Percentiles rank a stretch among this genome's conserved stretches.
phyloP scores from a whole-genome alignment of 202 grass and related monocot genomes.

The Zoysia matrella region DNA sequence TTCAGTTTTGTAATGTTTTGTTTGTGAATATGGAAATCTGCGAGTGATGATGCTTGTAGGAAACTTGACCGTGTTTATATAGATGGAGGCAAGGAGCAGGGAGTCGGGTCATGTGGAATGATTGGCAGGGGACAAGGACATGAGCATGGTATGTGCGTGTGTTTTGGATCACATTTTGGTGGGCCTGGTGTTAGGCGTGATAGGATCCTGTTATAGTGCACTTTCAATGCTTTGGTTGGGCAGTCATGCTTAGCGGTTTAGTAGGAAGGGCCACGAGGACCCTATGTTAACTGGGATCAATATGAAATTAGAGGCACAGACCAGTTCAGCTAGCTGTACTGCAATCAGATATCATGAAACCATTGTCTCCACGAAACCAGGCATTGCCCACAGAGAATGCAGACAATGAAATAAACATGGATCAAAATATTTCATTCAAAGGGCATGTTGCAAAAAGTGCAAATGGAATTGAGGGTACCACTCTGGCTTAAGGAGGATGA shows the following conservation, averaged over 20 bases:
- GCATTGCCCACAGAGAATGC: too few species aligned
- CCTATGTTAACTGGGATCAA: not conserved
- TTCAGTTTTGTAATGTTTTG: slow-evolving; percentile 4
- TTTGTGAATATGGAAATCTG: not conserved
- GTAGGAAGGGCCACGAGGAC: not conserved
- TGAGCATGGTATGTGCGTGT: slow-evolving; percentile 1
- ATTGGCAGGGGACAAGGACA: slow-evolving; percentile 33
- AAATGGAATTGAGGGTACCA: too few species aligned
- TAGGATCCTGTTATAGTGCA: not conserved
- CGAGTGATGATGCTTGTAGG: slow-evolving; percentile 25
- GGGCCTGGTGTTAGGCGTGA: slow-evolving; percentile 7
- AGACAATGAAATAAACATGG: too few species aligned
- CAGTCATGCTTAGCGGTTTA: not conserved
- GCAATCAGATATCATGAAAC: too few species aligned
- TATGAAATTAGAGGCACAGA: not conserved
- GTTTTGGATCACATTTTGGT: slow-evolving; percentile 18
- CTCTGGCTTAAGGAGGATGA: too few species aligned
- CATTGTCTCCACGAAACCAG: too few species aligned
- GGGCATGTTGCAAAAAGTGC: too few species aligned
- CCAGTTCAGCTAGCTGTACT: too few species aligned
- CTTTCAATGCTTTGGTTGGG: not conserved
- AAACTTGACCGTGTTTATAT: not conserved
- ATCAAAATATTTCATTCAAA: too few species aligned
- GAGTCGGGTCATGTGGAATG: not conserved
- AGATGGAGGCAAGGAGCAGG: slow-evolving; percentile 1